These are phyloP conservation scores for Debaryomyces hansenii DNA, from an alignment of 805 yeast genomes.

Conservation along the genomic window DNA sequence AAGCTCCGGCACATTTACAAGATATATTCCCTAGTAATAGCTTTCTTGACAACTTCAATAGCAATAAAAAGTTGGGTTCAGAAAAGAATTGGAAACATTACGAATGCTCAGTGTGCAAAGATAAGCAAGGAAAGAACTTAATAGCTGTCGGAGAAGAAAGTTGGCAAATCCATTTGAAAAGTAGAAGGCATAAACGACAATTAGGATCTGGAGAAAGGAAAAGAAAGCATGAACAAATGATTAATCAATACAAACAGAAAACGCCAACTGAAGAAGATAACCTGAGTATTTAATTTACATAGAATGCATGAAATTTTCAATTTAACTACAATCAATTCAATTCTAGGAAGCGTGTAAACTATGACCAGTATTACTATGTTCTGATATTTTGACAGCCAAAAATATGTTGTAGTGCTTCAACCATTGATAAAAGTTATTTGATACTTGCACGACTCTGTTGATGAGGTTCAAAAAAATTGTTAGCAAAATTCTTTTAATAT, in stretches of 20 bases:
- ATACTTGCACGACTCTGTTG: neutral
- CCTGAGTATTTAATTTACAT: too few relatives aligned
- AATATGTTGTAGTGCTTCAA: too few relatives aligned
- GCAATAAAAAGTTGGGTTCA: constrained; percentile 40
- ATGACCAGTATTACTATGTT: too few relatives aligned
- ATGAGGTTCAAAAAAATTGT: neutral
- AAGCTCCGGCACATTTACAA: constrained; percentile 26
- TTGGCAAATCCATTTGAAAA: constrained; percentile 65
- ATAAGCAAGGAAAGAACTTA: constrained; percentile 51
- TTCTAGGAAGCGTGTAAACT: too few relatives aligned
- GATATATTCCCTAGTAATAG: constrained; percentile 26
- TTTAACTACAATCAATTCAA: too few relatives aligned
- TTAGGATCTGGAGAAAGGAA: constrained; percentile 48
- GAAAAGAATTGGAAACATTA: constrained; percentile 62
- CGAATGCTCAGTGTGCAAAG: constrained; percentile 65
- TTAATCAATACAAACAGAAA: constrained; percentile 18
- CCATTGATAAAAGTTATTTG: too few relatives aligned
- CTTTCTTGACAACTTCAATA: constrained; percentile 15
- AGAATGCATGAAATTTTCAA: too few relatives aligned
- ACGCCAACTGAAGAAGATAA: neutral
- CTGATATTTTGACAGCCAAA: too few relatives aligned
- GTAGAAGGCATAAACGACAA: constrained; percentile 67
- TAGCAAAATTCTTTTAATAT: neutral
- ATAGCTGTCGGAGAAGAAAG: constrained; percentile 73
- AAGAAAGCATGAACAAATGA: constrained; percentile 53